Evolutionary conservation across 768 basidiomycete species (phyloP).

Genomic region (Kwoniella sp.): DNA sequence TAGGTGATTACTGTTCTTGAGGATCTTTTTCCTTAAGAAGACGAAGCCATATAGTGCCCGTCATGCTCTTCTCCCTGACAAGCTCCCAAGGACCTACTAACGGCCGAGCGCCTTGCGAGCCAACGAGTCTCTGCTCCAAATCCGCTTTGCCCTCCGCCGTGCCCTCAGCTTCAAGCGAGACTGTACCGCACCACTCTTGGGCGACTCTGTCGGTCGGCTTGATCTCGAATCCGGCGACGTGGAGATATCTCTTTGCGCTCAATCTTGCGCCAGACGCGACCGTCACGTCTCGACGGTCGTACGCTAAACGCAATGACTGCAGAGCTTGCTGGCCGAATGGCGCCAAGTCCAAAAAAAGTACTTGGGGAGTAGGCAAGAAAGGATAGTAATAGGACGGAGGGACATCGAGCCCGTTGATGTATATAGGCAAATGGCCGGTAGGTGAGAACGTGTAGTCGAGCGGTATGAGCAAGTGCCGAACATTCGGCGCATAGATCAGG

Average conservation of each 20-base stretch:
- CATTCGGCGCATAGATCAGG: slow-evolving; percentile 49
- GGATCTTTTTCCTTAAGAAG: slow-evolving; percentile 27
- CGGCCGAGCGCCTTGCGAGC: slow-evolving; percentile 24
- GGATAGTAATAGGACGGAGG: slow-evolving; percentile 55
- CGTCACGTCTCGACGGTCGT: slow-evolving; percentile 53
- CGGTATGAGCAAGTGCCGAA: slow-evolving; percentile 50
- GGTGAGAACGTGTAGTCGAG: slow-evolving; percentile 45
- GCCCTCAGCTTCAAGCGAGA: slow-evolving; percentile 55
- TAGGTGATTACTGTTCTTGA: neutral
- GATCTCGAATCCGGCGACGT: slow-evolving; percentile 54
- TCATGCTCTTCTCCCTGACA: slow-evolving; percentile 52
- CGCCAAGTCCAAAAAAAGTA: slow-evolving; percentile 51
- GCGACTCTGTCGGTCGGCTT: slow-evolving; percentile 20
- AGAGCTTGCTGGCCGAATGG: slow-evolving; percentile 45
- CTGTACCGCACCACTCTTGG: slow-evolving; percentile 53
- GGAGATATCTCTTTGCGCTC: slow-evolving; percentile 55
- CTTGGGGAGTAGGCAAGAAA: slow-evolving; percentile 50
- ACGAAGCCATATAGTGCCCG: slow-evolving; percentile 54
- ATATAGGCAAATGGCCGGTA: slow-evolving; percentile 49
- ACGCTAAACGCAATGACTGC: slow-evolving; percentile 48
- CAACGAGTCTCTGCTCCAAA: slow-evolving; percentile 45
- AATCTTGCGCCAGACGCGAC: slow-evolving; percentile 50
- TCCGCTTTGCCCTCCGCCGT: slow-evolving; percentile 54
- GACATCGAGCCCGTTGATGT: slow-evolving; percentile 51
- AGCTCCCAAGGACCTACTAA: slow-evolving; percentile 55